phyloP scores from a whole-genome alignment of 257 asterid species.

The Capsicum baccatum region DNA sequence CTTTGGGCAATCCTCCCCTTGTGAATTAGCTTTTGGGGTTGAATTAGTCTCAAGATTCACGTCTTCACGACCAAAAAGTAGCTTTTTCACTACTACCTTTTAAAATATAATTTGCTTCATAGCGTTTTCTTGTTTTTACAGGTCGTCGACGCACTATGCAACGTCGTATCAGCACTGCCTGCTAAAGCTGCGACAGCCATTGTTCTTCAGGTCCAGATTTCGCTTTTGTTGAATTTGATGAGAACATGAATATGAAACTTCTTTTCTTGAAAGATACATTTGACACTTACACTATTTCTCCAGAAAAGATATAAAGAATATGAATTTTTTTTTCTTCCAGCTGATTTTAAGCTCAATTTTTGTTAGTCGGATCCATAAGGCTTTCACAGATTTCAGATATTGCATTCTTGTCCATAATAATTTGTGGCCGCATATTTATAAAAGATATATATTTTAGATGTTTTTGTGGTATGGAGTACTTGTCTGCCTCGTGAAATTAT shows the following conservation, averaged over 20 bases:
- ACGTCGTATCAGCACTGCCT: constrained; percentile 91
- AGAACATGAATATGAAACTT: not conserved
- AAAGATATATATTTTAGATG: not conserved
- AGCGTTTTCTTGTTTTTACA: constrained; percentile 36
- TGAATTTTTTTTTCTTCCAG: not conserved
- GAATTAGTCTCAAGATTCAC: not conserved
- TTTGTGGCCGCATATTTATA: constrained; percentile 19
- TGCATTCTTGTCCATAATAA: not conserved
- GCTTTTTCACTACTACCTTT: constrained; percentile 5
- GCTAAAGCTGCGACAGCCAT: constrained; percentile 98
- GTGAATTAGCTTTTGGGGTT: not conserved
- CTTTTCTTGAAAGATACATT: constrained; percentile 21
- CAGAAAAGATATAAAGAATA: not conserved
- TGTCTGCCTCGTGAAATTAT: constrained; percentile 1
- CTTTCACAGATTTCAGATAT: not conserved
- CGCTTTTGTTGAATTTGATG: constrained; percentile 44
- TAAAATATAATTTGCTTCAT: not conserved
- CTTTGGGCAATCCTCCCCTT: not conserved
- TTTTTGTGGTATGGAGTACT: not conserved
- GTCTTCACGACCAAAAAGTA: not conserved
- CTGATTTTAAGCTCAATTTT: constrained; percentile 18
- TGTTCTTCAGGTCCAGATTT: constrained; percentile 93
- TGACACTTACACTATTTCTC: not conserved
- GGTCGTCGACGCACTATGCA: constrained; percentile 98
- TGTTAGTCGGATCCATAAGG: constrained; percentile 19